Evolutionary conservation across 177 flowering plant species (phyloP), one percentile per base, ranked within the genome.

Genomic region (Telopea speciosissima): DNA sequence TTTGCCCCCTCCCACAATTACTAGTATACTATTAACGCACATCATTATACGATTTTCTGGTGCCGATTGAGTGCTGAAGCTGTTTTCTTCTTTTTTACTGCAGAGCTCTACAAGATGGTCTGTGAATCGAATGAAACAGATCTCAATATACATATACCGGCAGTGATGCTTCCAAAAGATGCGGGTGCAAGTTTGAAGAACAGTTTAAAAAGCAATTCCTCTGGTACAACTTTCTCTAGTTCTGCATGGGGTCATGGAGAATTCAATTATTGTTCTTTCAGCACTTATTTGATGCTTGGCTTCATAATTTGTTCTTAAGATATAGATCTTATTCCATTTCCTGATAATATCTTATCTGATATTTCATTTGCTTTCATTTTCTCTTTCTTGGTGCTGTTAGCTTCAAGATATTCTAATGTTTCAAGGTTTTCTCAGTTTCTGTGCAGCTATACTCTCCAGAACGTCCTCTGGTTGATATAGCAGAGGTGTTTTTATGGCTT

Each of bases 401-500:
- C n/a, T 56, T 9, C 9, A 14, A 33, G 3, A 59, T n/a, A 21
- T 72, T 62, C 67, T 73, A 45, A 69, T 45, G 17, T 56, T 66
- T 26, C 36, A 63, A 11, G 8, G 26, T 71, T 70, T 75, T 56
- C 80, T 58, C 78, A 93, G 98, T 93, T 66, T 81, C 84, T 62
- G 98, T 91, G 83, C 97, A 89, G 84, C 79, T 93, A 58, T 93
- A 91, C 81, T 93, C 98, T 79, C 98, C 98, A 65, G 66, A 70
- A 14, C 85, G 97, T 31, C 97, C 98, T 0, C 52, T 83, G 13
- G 92, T 93, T 42, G 98, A 93, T 79, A 81, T 87, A 36, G 98
- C 97, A 3, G 98, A 93, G 85, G 90, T 91, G n/a, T 93, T 93
- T 82, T 77, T 93, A 64, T 93, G 98, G 98, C 80, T 93, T 62